These are phyloP conservation scores for Farysia itapuensis DNA, from an alignment of 1,284 basidiomycete species.

Conservation along the genomic window DNA sequence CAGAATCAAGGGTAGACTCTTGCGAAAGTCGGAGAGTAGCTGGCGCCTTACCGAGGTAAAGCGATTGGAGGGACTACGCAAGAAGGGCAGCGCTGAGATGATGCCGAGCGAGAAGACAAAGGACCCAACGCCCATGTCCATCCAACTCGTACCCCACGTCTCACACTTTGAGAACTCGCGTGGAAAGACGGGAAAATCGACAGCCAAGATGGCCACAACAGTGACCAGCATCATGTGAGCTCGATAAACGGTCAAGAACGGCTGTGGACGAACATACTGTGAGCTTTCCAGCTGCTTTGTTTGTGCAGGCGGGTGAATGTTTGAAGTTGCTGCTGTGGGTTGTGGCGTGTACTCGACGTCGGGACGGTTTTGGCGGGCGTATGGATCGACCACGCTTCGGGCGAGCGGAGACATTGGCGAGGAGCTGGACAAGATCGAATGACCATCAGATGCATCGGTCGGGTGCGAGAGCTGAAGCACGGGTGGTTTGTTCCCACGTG, in stretches of 20 bases:
- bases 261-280: slow-evolving; percentile 18
- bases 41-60: slow-evolving; percentile 19
- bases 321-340: not conserved
- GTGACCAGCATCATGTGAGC: slow-evolving; percentile 96
- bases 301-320: not conserved
- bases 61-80: slow-evolving; percentile 23
- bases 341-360: not conserved
- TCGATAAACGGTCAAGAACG: slow-evolving; percentile 81
- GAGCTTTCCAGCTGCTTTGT: not conserved
- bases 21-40: slow-evolving; percentile 63
- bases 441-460: slow-evolving; percentile 15
- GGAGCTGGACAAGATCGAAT: slow-evolving; percentile 13
- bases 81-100: slow-evolving; percentile 75
- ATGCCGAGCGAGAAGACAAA: slow-evolving; percentile 94
- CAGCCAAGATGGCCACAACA: slow-evolving; percentile 84
- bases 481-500: not conserved
- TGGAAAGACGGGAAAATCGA: slow-evolving; percentile 89
- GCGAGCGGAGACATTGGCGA: slow-evolving; percentile 31
- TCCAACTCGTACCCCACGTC: slow-evolving; percentile 86
- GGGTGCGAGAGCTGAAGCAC: slow-evolving; percentile 6
- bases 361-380: slow-evolving; percentile 1
- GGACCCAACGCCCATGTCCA: slow-evolving; percentile 96
- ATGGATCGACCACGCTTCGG: slow-evolving; percentile 24
- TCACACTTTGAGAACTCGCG: slow-evolving; percentile 88
- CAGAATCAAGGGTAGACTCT: slow-evolving; percentile 70